Evolutionary conservation across 2,329 filamentous ascomycete genomes (phyloP).

Genomic region (Sporothrix dimorphospora): DNA sequence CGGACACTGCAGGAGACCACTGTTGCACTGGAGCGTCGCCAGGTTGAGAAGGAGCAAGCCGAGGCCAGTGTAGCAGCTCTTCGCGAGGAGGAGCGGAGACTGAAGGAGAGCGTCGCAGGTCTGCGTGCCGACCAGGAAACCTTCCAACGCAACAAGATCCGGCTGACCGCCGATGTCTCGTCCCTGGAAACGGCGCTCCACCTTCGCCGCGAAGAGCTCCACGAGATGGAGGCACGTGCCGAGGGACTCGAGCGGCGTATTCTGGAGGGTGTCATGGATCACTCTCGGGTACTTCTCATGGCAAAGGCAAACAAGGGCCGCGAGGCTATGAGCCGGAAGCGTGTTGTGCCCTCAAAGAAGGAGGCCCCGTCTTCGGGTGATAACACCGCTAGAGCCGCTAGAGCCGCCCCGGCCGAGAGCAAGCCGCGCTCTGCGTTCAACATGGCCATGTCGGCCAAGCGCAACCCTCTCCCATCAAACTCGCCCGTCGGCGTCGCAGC

Average conservation of each 20-base stretch:
- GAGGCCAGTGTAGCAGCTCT: constrained; percentile 56
- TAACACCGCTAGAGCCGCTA: background rate
- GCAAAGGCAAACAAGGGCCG: constrained; percentile 60
- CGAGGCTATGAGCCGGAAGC: constrained; percentile 63
- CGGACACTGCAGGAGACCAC: constrained; percentile 79
- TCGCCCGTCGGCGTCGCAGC: constrained; percentile 40
- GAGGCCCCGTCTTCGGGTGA: constrained; percentile 31
- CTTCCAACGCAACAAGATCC: constrained; percentile 75
- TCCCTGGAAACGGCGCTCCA: constrained; percentile 88
- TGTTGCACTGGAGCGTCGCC: constrained; percentile 76
- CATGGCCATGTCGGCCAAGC: constrained; percentile 58
- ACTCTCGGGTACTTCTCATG: constrained; percentile 88
- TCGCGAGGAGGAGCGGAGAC: constrained; percentile 54
- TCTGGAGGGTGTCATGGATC: constrained; percentile 92
- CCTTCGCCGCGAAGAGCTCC: constrained; percentile 86
- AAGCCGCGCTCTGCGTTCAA: constrained; percentile 49
- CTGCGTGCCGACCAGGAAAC: constrained; percentile 73
- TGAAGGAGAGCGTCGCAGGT: constrained; percentile 60
- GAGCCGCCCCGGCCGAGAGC: background rate
- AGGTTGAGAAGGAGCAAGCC: constrained; percentile 66
- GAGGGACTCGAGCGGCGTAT: constrained; percentile 90
- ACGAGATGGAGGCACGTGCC: constrained; percentile 86
- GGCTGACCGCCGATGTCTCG: constrained; percentile 82
- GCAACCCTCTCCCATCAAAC: constrained; percentile 51
- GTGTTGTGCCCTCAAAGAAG: constrained; percentile 51